Percentiles rank a stretch among this genome's conserved stretches.
phyloP scores from a whole-genome alignment of 306 rosid species.

The Rosa lucieae region DNA sequence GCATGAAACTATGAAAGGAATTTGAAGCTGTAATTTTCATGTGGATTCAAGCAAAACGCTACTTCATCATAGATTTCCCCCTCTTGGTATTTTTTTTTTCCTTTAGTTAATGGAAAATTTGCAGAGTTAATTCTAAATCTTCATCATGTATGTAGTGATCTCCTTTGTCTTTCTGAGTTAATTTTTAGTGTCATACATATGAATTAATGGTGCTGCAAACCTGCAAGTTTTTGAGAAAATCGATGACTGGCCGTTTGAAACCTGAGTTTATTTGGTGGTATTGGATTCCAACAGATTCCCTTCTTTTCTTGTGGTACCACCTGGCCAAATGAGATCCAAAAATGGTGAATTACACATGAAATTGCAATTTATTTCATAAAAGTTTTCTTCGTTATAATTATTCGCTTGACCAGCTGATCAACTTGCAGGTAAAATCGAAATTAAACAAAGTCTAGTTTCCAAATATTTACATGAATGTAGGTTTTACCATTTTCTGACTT shows the following conservation, averaged over 20 bases:
- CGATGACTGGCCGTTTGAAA: constrained; percentile 6
- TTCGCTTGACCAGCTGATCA: background rate
- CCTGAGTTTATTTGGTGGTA: constrained; percentile 5
- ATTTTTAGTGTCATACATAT: background rate
- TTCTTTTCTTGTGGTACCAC: background rate
- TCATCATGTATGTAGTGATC: background rate
- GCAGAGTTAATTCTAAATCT: background rate
- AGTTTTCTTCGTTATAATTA: background rate
- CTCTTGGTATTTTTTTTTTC: background rate
- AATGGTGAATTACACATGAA: background rate
- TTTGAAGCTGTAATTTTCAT: constrained; percentile 12
- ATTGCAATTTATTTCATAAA: background rate
- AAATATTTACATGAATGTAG: background rate
- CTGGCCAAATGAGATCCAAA: background rate
- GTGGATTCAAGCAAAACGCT: background rate
- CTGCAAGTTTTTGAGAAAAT: constrained; percentile 13
- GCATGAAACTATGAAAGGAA: constrained; percentile 17
- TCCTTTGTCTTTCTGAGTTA: background rate
- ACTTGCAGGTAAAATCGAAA: background rate
- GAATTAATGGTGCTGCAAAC: background rate
- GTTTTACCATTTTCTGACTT: background rate
- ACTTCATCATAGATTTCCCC: background rate
- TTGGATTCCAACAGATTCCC: constrained; percentile 20
- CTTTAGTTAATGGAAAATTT: constrained; percentile 8
- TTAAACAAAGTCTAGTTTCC: background rate